A percentile compares a stretch with the other conserved stretches of the same genome.
These are phyloP conservation scores for Elsinoe fawcettii DNA, from an alignment of 2,329 filamentous ascomycete species.

Conservation along the genomic window DNA sequence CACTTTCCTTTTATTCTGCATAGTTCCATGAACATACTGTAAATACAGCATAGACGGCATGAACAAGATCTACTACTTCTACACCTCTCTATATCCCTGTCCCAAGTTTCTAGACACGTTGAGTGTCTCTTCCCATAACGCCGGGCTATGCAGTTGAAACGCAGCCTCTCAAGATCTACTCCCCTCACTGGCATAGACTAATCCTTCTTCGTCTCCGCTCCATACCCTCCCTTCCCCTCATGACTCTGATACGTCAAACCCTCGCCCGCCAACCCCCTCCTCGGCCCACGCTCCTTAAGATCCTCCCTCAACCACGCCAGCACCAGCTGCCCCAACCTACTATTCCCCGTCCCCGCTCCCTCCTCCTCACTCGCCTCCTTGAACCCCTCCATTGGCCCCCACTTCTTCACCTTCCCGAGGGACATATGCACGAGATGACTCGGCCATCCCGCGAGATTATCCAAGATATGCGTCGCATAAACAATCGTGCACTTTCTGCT, in stretches of 20 bases:
- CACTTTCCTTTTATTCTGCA: background rate
- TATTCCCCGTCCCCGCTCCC: constrained; percentile 58
- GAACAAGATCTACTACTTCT: background rate
- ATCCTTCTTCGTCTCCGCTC: constrained; percentile 42
- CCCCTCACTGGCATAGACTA: background rate
- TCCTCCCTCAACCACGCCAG: constrained; percentile 80
- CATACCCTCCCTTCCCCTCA: constrained; percentile 58
- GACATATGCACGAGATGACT: constrained; percentile 96
- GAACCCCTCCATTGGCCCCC: constrained; percentile 66
- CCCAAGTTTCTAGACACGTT: background rate
- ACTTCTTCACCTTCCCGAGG: constrained; percentile 78
- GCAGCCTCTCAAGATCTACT: background rate
- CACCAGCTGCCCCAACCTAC: constrained; percentile 76
- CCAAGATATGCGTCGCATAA: constrained; percentile 94
- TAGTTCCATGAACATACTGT: background rate
- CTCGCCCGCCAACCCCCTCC: constrained; percentile 54
- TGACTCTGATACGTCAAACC: constrained; percentile 56
- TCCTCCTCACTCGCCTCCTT: constrained; percentile 45
- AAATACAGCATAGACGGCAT: constrained; percentile 3
- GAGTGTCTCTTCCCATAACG: constrained; percentile 7
- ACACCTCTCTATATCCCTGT: background rate
- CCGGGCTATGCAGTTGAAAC: constrained; percentile 15
- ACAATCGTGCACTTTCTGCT: constrained; percentile 78
- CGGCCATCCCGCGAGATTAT: constrained; percentile 91
- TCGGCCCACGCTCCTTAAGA: constrained; percentile 67